These are phyloP conservation scores for Boletus speciosus DNA, from an alignment of 768 basidiomycete genomes.

Conservation along the genomic window DNA sequence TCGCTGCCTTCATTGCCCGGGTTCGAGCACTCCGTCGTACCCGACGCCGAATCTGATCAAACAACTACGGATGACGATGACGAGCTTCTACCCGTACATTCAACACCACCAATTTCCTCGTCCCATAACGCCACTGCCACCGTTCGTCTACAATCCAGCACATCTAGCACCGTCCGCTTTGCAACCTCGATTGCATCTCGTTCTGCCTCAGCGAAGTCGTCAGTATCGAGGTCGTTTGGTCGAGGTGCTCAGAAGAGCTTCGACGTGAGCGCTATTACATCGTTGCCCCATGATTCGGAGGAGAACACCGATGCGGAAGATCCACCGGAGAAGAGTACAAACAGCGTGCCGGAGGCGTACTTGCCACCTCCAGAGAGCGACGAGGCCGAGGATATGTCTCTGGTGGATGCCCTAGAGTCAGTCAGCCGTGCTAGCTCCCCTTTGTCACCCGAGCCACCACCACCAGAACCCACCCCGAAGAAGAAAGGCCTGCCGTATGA, in stretches of 20 bases:
- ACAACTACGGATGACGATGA: conserved; percentile 41
- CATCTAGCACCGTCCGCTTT: conserved; percentile 49
- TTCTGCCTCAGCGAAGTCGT: conserved; percentile 32
- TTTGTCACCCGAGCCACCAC: conserved; percentile 36
- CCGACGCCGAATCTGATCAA: conserved; percentile 34
- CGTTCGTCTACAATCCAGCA: conserved; percentile 48
- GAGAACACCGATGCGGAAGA: conserved; percentile 38
- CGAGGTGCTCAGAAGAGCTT: conserved; percentile 47
- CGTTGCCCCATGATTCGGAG: conserved; percentile 39
- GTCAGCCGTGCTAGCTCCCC: conserved; percentile 55
- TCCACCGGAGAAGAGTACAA: conserved; percentile 40
- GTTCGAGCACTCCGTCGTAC: conserved; percentile 60
- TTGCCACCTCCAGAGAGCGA: conserved; percentile 46
- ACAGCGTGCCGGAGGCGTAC: conserved; percentile 53
- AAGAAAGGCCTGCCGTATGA: conserved; percentile 48
- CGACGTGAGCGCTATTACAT: conserved; percentile 56
- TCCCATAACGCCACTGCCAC: conserved; percentile 49
- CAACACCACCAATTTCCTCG: conserved; percentile 55
- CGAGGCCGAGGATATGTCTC: conserved; percentile 43
- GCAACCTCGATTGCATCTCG: conserved; percentile 51
- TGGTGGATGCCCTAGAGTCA: conserved; percentile 56
- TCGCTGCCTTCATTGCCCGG: conserved; percentile 74
- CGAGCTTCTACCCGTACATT: conserved; percentile 55
- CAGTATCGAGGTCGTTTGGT: conserved; percentile 35
- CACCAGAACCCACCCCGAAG: conserved; percentile 41